Percentiles rank a stretch among this genome's conserved stretches.
phyloP scores from a whole-genome alignment of 164 flowering plant species.

The Litsea cubeba region DNA sequence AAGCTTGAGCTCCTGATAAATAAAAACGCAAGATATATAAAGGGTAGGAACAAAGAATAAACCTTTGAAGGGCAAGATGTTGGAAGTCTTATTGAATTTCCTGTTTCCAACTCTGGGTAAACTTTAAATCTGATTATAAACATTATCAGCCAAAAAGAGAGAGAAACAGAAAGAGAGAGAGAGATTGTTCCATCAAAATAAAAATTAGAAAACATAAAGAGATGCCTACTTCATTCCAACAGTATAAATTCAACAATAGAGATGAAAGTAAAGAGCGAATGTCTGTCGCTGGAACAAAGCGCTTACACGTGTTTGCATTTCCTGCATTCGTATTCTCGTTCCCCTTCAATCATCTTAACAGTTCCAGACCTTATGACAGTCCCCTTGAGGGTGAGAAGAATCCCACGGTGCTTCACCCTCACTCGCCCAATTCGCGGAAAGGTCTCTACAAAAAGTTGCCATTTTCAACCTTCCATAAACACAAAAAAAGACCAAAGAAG shows the following conservation, averaged over 20 bases:
- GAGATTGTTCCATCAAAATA: too few species aligned
- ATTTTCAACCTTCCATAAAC: not conserved
- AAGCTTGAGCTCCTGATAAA: not conserved
- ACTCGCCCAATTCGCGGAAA: constrained; percentile 87
- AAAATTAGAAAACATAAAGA: not conserved
- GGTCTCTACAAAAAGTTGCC: constrained; percentile 40
- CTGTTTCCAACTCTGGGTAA: constrained; percentile 84
- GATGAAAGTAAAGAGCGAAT: not conserved
- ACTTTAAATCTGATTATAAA: constrained; percentile 53
- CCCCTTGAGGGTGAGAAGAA: constrained; percentile 85
- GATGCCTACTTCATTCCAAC: not conserved
- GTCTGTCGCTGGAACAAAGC: not conserved
- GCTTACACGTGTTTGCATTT: constrained; percentile 69
- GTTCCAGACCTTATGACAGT: constrained; percentile 88
- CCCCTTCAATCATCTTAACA: constrained; percentile 91
- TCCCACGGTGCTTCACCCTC: constrained; percentile 83
- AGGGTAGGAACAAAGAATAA: constrained; percentile 6
- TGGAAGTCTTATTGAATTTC: constrained; percentile 63
- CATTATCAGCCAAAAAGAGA: not conserved
- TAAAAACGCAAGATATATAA: not conserved
- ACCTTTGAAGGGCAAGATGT: constrained; percentile 73
- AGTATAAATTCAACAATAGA: not conserved
- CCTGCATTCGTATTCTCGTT: constrained; percentile 65
- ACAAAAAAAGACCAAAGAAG: not conserved
- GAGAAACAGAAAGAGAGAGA: too few species aligned